Evolutionary conservation across 1,284 basidiomycete genomes (phyloP), one percentile per base, ranked within the genome.

Genomic region (Fistulina hepatica): DNA sequence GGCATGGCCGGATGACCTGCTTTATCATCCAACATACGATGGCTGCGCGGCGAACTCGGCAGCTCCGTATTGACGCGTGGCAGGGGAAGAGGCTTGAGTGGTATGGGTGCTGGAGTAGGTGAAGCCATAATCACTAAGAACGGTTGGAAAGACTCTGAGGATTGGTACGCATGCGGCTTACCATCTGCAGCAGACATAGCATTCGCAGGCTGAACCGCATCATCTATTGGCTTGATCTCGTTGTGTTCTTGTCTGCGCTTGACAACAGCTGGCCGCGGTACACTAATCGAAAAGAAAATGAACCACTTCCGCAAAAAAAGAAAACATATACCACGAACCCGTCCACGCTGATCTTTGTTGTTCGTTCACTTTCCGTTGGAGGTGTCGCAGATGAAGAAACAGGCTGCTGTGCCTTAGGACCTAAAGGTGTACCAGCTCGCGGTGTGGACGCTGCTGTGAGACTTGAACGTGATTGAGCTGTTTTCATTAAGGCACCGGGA

Each of bases 201-300:
- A 27, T 62, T 57, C 47, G 64, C 64, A 5, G 61, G 61, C 9
- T 68, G 59, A 2, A 61, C 36, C 21, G 48, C 43, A 33, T 57
- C 55, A 44, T 37, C 42, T 44, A 11, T 12, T 27, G n/a, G n/a
- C n/a, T n/a, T 49, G n/a, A 51, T 57, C 39, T 60, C 64, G 25
- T 57, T 55, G 28, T 81, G 79, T 13, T 68, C 63, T 32, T 79
- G 63, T 12, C 82, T 65, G 43, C 82, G 65, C 54, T 73, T 81
- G 36, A 86, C 77, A 23, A 83, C 79, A 51, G 82, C 78, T 12
- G 82, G 82, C 33, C 81, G 63, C 11, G 80, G 81, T 37, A 84
- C 69, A 48, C 80, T 85, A 46, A 13, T 41, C 41, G 20, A 28
- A 15, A 28, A 33, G 11, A 21, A 22, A 24, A 32, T 41, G 9